phyloP scores from a whole-genome alignment of 495 filamentous ascomycete species.

The Trypethelium eluteriae region DNA sequence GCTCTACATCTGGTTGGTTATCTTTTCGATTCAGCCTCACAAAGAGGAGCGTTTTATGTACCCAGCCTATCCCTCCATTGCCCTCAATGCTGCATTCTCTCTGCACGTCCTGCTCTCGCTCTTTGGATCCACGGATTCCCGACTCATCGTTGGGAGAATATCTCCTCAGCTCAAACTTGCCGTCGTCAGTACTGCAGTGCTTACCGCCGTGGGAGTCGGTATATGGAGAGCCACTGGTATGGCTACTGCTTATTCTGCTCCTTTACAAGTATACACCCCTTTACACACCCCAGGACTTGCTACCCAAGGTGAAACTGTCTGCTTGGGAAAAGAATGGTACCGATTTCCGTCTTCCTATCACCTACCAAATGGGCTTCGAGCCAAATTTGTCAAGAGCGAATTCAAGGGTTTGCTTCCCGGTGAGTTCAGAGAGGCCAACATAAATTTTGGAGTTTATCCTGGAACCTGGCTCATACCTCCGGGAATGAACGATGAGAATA shows the following conservation, averaged over 20 bases:
- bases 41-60: slow-evolving; percentile 99
- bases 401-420: slow-evolving; percentile 88
- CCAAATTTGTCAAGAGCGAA: slow-evolving; percentile 81
- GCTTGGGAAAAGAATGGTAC: slow-evolving; percentile 97
- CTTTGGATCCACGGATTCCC: slow-evolving; percentile 60
- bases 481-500: slow-evolving; percentile 90
- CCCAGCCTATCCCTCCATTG: slow-evolving; percentile 84
- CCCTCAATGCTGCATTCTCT: slow-evolving; percentile 82
- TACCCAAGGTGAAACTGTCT: slow-evolving; percentile 60
- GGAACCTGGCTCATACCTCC: slow-evolving; percentile 71
- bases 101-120: slow-evolving; percentile 69
- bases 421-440: slow-evolving; percentile 67
- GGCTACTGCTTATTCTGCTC: slow-evolving; percentile 76
- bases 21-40: slow-evolving; percentile 88
- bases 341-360: slow-evolving; percentile 92
- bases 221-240: slow-evolving; percentile 71
- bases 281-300: slow-evolving; percentile 44
- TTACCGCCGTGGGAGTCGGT: slow-evolving; percentile 54
- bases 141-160: slow-evolving; percentile 57
- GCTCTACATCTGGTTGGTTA: slow-evolving; percentile 89
- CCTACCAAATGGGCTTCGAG: slow-evolving; percentile 66
- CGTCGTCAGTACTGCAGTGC: slow-evolving; percentile 33
- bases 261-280: slow-evolving; percentile 64
- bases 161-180: slow-evolving; percentile 57
- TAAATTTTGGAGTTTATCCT: slow-evolving; percentile 49